Conservation (phyloP, 2,329 filamentous ascomycete species). For the Drechslerella stenobrocha region DNA sequence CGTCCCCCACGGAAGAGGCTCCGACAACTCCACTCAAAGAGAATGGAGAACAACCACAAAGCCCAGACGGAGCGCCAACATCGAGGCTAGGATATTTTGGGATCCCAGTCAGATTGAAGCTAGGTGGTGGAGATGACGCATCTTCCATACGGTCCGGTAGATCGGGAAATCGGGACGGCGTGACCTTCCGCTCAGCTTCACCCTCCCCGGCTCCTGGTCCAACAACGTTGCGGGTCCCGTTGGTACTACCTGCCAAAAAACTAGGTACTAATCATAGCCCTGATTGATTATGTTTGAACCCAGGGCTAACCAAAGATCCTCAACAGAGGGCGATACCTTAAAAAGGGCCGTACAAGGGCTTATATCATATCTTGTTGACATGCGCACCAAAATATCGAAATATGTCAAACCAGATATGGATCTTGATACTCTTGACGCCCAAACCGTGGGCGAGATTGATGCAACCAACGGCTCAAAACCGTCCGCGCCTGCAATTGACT, state of each 20-base stretch:
- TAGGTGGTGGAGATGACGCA: conserved; percentile 19
- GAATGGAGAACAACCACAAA: conserved; percentile 28
- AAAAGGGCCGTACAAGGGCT: conserved; percentile 78
- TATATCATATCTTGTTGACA: conserved; percentile 84
- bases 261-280: no score
- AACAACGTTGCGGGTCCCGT: neutral
- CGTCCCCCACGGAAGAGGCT: conserved; percentile 60
- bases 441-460: conserved; percentile 48
- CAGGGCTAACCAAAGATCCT: neutral
- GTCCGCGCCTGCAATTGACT: conserved; percentile 15
- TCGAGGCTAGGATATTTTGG: conserved; percentile 30
- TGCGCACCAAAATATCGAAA: conserved; percentile 60
- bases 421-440: conserved; percentile 65
- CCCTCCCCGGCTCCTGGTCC: conserved; percentile 19
- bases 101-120: conserved; percentile 34
- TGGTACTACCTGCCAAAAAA: conserved; percentile 10
- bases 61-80: conserved; percentile 20
- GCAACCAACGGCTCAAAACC: conserved; percentile 13
- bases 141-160: conserved; percentile 32
- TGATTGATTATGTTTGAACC: no score
- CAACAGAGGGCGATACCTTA: conserved; percentile 76
- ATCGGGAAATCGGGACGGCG: conserved; percentile 29
- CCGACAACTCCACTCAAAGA: conserved; percentile 37
- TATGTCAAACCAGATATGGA: conserved; percentile 57
- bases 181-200: conserved; percentile 11